These are phyloP conservation scores for Zygoascus ofunaensis DNA, from an alignment of 805 yeast species.

Conservation along the genomic window DNA sequence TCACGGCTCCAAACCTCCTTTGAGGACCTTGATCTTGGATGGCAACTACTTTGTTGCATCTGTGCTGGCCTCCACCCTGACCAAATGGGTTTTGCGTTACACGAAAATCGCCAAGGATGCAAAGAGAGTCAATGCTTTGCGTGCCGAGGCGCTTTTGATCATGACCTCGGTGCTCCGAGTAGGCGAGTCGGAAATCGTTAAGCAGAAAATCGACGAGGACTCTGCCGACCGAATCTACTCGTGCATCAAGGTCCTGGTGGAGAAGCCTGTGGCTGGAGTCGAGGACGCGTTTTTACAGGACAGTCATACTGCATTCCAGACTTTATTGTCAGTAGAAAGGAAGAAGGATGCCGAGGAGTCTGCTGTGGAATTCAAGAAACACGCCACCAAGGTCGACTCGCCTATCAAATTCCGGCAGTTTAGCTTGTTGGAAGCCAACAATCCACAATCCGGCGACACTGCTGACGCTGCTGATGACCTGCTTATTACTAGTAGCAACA, in stretches of 20 bases:
- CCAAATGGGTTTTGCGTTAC: conserved; percentile 76
- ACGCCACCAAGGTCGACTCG: conserved; percentile 72
- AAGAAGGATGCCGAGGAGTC: conserved; percentile 46
- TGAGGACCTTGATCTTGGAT: conserved; percentile 69
- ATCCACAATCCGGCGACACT: conserved; percentile 40
- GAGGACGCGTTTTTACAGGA: conserved; percentile 76
- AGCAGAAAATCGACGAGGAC: conserved; percentile 85
- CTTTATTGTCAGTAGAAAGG: conserved; percentile 55
- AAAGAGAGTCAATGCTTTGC: conserved; percentile 65
- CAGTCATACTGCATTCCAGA: conserved; percentile 74
- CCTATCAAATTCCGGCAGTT: conserved; percentile 73
- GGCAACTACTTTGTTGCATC: conserved; percentile 92
- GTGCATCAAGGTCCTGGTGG: conserved; percentile 66
- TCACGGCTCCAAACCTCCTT: conserved; percentile 43
- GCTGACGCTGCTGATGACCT: conserved; percentile 34
- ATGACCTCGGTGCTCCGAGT: conserved; percentile 87
- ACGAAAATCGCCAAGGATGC: conserved; percentile 43
- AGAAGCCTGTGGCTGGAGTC: conserved; percentile 35
- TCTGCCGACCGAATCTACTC: conserved; percentile 88
- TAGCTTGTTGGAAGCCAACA: conserved; percentile 35
- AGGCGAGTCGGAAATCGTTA: conserved; percentile 63
- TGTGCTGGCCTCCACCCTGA: conserved; percentile 76
- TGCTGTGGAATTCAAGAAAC: conserved; percentile 48
- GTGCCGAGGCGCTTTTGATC: conserved; percentile 89
- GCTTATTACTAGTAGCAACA: neutral